phyloP scores from a whole-genome alignment of 2,329 filamentous ascomycete species.

The Shiraia sp. region DNA sequence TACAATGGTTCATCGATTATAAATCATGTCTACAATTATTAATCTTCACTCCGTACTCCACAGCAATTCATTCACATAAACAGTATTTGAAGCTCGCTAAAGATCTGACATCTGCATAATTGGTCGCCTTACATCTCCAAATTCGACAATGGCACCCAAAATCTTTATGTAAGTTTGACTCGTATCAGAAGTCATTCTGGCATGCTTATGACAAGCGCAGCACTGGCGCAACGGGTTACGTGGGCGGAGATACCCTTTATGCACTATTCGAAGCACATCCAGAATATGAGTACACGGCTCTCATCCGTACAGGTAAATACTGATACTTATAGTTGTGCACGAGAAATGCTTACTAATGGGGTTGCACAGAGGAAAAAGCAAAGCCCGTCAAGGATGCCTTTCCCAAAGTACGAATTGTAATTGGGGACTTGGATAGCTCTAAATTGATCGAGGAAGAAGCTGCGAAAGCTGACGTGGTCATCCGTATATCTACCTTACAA shows the following conservation, averaged over 20 bases:
- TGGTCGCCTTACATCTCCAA: no score
- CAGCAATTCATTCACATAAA: no score
- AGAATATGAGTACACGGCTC: slow-evolving; percentile 51
- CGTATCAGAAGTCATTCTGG: not conserved
- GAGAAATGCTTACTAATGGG: not conserved
- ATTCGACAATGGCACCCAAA: no score
- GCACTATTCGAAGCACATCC: slow-evolving; percentile 50
- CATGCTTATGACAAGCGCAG: slow-evolving; percentile 7
- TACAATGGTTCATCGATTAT: no score
- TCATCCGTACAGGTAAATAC: slow-evolving; percentile 43
- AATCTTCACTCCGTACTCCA: no score
- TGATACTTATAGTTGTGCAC: not conserved
- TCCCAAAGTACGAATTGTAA: slow-evolving; percentile 51
- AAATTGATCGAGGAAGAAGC: slow-evolving; percentile 53
- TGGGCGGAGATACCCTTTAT: slow-evolving; percentile 48
- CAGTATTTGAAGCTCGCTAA: no score
- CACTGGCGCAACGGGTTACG: slow-evolving; percentile 34
- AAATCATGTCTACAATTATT: no score
- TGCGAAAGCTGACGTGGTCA: slow-evolving; percentile 56
- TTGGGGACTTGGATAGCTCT: slow-evolving; percentile 54
- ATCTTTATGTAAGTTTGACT: no score
- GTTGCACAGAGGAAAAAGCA: slow-evolving; percentile 45
- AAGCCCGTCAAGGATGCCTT: slow-evolving; percentile 49
- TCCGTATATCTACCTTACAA: slow-evolving; percentile 18
- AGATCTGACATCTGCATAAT: no score